These are phyloP conservation scores for Ascochyta clinopodiicola DNA, from an alignment of 2,329 filamentous ascomycete genomes.

Conservation along the genomic window DNA sequence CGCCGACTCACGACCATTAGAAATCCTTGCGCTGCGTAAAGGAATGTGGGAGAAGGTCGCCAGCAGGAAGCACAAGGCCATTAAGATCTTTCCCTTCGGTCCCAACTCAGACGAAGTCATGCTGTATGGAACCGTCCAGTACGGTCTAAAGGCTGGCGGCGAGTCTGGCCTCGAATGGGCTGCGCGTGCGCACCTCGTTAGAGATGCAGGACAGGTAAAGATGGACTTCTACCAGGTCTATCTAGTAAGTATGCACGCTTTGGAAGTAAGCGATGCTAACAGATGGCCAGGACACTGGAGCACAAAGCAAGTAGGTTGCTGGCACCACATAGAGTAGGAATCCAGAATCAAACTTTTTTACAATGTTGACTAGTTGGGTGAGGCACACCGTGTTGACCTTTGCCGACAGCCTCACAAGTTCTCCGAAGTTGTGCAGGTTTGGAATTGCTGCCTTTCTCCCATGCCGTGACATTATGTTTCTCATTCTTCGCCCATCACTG, in stretches of 20 bases:
- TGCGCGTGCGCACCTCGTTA: conserved; percentile 60
- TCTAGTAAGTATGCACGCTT: conserved; percentile 50
- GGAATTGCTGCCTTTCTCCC: not conserved
- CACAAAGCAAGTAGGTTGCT: conserved; percentile 15
- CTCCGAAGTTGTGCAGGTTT: not conserved
- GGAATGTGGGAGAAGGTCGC: conserved; percentile 61
- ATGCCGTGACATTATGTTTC: not conserved
- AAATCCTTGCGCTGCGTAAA: conserved; percentile 59
- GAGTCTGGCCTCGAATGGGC: conserved; percentile 60
- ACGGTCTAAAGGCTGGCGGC: conserved; percentile 59
- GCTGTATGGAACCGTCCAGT: conserved; percentile 61
- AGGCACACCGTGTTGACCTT: not conserved
- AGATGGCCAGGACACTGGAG: conserved; percentile 24
- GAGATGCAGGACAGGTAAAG: conserved; percentile 60
- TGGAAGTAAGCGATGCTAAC: conserved; percentile 13
- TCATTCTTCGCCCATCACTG: not conserved
- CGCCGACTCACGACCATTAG: conserved; percentile 33
- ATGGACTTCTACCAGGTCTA: conserved; percentile 64
- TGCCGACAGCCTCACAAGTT: not conserved
- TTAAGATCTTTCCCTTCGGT: conserved; percentile 60
- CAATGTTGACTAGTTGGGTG: too few relatives aligned
- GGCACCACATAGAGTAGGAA: not conserved
- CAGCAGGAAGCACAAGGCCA: conserved; percentile 54
- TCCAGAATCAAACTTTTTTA: not conserved
- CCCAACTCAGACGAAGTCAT: conserved; percentile 57